Evolutionary conservation across 768 basidiomycete genomes (phyloP), one percentile per base, ranked within the genome.

Genomic region (Pisolithus sp.): DNA sequence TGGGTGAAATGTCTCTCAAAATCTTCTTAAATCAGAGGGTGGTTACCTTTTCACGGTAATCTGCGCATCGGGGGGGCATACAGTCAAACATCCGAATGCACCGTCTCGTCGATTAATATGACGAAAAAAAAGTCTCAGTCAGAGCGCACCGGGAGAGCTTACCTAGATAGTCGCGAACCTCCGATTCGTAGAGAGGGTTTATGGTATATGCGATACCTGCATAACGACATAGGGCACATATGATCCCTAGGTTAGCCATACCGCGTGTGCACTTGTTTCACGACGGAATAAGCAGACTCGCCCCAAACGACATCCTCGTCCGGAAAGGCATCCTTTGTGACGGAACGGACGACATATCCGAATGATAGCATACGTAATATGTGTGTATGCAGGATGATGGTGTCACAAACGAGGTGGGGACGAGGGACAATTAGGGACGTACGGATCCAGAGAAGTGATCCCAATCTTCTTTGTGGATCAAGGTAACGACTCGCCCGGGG

Each of bases 401-500:
- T 7, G n/a, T 28, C n/a, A 20, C 18, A 15, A 48, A 52, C 9
- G 3, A 9, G 5, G 20, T 23, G 10, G n/a, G 21, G 18, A 28
- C 38, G 2, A 20, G 18, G 20, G 52, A 24, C 4, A n/a, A 2
- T 9, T 10, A 15, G 21, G 21, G 36, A 61, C 80, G 53, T 56
- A 89, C 89, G 17, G 81, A 77, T n/a, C 61, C 72, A 6, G 86
- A 86, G 62, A 89, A 83, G 12, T 68, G 64, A 34, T 85, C 83
- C 94, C 94, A 97, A 42, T 95, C 90, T 63, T 85, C 82, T 53
- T 89, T 87, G 58, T 89, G 86, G 8, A 96, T 76, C 2, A 97
- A 74, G 0, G 93, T 97, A 1, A 95, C 93, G 1, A 95, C 94
- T 40, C 92, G 72, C 3, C 93, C 93, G 3, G 93, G 93, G 47